Percentiles rank a stretch among this genome's conserved stretches.
phyloP scores from a whole-genome alignment of 148 eudicot species.

The Spergularia bocconei region DNA sequence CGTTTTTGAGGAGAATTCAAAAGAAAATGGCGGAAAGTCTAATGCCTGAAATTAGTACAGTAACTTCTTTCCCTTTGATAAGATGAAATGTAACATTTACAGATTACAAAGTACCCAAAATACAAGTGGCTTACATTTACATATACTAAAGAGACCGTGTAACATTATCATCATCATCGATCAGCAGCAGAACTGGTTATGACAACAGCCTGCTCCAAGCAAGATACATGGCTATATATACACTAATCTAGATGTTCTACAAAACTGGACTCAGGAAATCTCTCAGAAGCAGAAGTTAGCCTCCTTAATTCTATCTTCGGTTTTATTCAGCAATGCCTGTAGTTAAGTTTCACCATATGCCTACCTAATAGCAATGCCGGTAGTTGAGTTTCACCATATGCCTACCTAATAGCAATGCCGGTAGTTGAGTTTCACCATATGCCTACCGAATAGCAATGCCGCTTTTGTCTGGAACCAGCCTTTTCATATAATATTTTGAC shows the following conservation, averaged over 20 bases:
- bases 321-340: neutral
- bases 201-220: slow-evolving; percentile 10
- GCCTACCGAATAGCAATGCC: slow-evolving; percentile 51
- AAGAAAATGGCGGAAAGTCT: too few relatives aligned
- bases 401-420: too few relatives aligned
- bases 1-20: too few relatives aligned
- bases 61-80: too few relatives aligned
- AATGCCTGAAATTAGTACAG: too few relatives aligned
- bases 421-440: neutral
- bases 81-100: too few relatives aligned
- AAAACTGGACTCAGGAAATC: slow-evolving; percentile 13
- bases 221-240: slow-evolving; percentile 4
- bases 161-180: slow-evolving; percentile 9
- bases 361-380: too few relatives aligned
- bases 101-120: too few relatives aligned
- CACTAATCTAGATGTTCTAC: slow-evolving; percentile 14
- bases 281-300: neutral
- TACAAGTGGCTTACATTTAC: too few relatives aligned
- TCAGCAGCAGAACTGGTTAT: neutral
- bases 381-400: too few relatives aligned
- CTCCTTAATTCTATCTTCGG: neutral
- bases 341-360: too few relatives aligned
- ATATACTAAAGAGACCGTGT: neutral
- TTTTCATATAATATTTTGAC: slow-evolving; percentile 90
- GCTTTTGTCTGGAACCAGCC: slow-evolving; percentile 65